Evolutionary conservation across 2,329 filamentous ascomycete species (phyloP), one percentile per base, ranked within the genome.

Genomic region (Aspergillus sp.): DNA sequence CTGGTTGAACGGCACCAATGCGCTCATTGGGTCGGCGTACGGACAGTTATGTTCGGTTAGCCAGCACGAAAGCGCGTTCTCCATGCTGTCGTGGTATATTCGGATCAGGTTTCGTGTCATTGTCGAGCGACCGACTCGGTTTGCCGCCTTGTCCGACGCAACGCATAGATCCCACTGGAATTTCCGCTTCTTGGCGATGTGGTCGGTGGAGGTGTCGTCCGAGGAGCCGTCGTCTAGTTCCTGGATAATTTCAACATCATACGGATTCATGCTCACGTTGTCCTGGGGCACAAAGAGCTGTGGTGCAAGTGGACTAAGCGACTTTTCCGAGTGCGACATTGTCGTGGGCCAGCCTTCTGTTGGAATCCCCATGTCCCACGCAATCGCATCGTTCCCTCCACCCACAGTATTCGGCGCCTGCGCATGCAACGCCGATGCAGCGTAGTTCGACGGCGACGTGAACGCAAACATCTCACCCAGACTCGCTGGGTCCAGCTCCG

Each of bases 41-140:
- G 56, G 56, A 22, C 56, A 58, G 25, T 58, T 58, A 28, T 53
- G 56, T 38, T 58, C 56, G 7, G 56, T 58, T 25, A 58, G 17
- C 56, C 56, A 58, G 38, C 56, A 58, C 4, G 56, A 58, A n/a
- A 58, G 19, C 19, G 56, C 56, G 23, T 58, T 58, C 41, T 58
- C 56, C 56, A 58, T 58, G 34, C 56, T 58, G 25, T 58, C 56
- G 56, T 58, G 56, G 28, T 58, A 58, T 15, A 58, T 58, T 2
- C 56, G 56, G 9, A 58, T 52, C 13, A 58, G 28, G 17, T 58
- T 58, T 1, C 19, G 17, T 2, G 56, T 52, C 49, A 58, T 58
- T 19, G 56, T 38, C 17, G 19, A 52, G 4, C 56, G 56, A 7
- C 28, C 56, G 28, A 46, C 45, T 22, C 47, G 23, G 13, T 34